phyloP scores from a whole-genome alignment of 768 basidiomycete genomes.

The Hebeloma cylindrosporum region DNA sequence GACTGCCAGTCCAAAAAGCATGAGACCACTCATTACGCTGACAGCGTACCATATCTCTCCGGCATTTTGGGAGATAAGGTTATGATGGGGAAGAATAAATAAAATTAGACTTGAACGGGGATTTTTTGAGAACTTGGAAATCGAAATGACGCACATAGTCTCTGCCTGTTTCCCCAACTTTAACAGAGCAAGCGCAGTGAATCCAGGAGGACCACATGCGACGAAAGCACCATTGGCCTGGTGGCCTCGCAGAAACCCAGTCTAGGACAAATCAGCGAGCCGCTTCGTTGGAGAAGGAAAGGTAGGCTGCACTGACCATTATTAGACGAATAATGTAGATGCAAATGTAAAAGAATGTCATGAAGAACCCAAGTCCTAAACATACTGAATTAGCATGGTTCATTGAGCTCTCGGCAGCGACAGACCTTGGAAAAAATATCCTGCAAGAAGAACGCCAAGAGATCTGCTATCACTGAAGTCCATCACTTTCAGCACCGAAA shows the following conservation, averaged over 20 bases:
- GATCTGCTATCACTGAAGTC: constrained; percentile 34
- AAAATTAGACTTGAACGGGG: background rate
- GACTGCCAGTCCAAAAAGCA: constrained; percentile 47
- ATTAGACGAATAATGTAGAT: constrained; percentile 49
- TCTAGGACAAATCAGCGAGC: constrained; percentile 25
- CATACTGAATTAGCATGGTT: background rate
- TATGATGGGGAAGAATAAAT: constrained; percentile 32
- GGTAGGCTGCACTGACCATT: constrained; percentile 27
- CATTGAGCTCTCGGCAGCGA: too few relatives aligned
- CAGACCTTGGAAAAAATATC: constrained; percentile 50
- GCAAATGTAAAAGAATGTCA: constrained; percentile 51
- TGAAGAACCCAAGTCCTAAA: constrained; percentile 45
- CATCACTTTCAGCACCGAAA: constrained; percentile 41
- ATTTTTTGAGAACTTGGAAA: background rate
- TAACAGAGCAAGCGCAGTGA: constrained; percentile 48
- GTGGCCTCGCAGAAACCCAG: constrained; percentile 47
- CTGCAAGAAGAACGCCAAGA: constrained; percentile 40
- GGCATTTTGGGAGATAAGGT: constrained; percentile 36
- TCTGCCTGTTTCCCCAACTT: constrained; percentile 39
- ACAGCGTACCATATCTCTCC: constrained; percentile 47
- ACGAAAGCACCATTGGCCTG: constrained; percentile 51
- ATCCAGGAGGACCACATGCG: constrained; percentile 48
- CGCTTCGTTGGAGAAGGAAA: background rate
- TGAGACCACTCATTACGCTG: constrained; percentile 37
- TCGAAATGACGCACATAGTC: constrained; percentile 35